Evolutionary conservation across 495 filamentous ascomycete species (phyloP).

Genomic region (Annulohypoxylon stygium): DNA sequence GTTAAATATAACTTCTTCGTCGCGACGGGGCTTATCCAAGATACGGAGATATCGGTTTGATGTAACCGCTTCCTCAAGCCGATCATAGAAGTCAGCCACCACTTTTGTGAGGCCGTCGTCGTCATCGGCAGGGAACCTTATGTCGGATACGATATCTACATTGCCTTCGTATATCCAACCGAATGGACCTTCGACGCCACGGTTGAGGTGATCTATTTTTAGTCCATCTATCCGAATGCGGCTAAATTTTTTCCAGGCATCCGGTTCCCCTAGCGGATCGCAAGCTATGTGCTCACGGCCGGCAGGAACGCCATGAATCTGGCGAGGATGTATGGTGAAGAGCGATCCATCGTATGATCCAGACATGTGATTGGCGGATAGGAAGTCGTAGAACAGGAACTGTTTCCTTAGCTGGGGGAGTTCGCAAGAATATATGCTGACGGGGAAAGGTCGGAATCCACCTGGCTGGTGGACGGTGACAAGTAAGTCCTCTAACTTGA

Average conservation of each 20-base stretch:
- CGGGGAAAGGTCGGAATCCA: conserved; percentile 90
- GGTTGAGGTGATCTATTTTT: conserved; percentile 95
- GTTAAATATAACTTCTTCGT: conserved; percentile 49
- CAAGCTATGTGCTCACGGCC: conserved; percentile 60
- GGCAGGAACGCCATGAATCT: conserved; percentile 76
- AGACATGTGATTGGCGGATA: conserved; percentile 95
- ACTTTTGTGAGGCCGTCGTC: conserved; percentile 91
- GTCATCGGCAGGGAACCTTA: conserved; percentile 89
- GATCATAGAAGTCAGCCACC: conserved; percentile 93
- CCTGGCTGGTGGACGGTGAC: conserved; percentile 92
- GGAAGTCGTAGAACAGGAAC: conserved; percentile 97
- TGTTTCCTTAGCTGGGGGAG: conserved; percentile 93
- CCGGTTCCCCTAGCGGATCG: conserved; percentile 64
- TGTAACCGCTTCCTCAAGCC: conserved; percentile 90
- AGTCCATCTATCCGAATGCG: conserved; percentile 91
- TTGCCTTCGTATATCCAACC: conserved; percentile 97
- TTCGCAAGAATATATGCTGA: conserved; percentile 95
- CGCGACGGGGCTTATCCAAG: conserved; percentile 55
- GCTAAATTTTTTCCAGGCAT: conserved; percentile 92
- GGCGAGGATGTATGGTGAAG: conserved; percentile 96
- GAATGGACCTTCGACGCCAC: conserved; percentile 92
- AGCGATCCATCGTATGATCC: conserved; percentile 95
- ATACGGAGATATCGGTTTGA: conserved; percentile 71
- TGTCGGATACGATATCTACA: conserved; percentile 95
- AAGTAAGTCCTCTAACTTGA: conserved; percentile 94